Conservation (phyloP, 169 alveolate genomes). For the Toxoplasma gondii region DNA sequence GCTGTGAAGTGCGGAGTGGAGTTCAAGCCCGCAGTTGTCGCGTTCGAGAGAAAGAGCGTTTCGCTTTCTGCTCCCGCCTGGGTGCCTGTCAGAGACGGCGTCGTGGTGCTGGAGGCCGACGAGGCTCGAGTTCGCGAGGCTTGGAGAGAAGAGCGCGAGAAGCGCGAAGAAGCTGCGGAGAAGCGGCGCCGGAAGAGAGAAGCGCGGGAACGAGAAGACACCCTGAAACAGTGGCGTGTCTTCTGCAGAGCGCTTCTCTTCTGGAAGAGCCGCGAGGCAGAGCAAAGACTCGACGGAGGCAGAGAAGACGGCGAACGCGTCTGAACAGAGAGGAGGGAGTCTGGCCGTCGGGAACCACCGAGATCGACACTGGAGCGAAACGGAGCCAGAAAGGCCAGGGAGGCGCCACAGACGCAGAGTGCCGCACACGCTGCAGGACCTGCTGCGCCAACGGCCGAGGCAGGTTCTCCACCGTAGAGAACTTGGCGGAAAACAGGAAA, state of each 20-base stretch:
- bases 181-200: not conserved
- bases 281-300: not conserved
- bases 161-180: not conserved
- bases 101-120: constrained; percentile 5
- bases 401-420: no score
- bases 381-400: not conserved
- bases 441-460: no score
- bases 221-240: not conserved
- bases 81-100: constrained; percentile 27
- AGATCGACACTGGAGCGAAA: no score
- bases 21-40: constrained; percentile 23
- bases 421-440: no score
- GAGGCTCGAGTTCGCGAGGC: not conserved
- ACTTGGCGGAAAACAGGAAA: no score
- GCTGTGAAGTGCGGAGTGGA: constrained; percentile 14
- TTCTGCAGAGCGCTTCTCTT: not conserved
- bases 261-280: not conserved
- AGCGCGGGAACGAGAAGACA: not conserved
- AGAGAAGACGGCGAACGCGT: not conserved
- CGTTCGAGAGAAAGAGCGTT: not conserved
- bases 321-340: not conserved
- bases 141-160: constrained; percentile 13
- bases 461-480: no score
- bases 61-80: not conserved
- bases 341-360: not conserved